Conservation (phyloP, 768 basidiomycete genomes). For the Lentinula detonsa region DNA sequence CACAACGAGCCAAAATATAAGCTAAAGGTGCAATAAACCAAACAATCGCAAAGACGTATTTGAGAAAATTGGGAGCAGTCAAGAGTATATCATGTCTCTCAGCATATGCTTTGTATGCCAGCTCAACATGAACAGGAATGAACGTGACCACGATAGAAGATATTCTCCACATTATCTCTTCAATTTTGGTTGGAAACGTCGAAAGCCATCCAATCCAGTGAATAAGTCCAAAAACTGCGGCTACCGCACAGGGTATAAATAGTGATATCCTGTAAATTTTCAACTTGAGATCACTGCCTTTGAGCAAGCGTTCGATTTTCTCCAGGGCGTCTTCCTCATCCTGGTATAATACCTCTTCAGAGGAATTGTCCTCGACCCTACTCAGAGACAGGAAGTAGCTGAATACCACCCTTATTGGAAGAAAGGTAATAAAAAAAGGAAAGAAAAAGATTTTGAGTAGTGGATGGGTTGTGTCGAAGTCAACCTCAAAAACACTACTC, state of each 20-base stretch:
- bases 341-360: background rate
- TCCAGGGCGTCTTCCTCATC: background rate
- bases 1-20: background rate
- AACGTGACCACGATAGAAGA: background rate
- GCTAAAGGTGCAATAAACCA: background rate
- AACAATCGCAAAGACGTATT: background rate
- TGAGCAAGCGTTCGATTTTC: background rate
- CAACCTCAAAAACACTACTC: background rate
- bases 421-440: background rate
- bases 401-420: background rate
- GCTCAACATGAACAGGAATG: background rate
- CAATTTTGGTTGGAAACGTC: background rate
- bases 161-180: background rate
- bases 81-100: background rate
- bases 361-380: background rate
- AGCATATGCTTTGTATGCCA: background rate
- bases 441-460: background rate
- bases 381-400: background rate
- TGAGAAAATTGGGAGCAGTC: background rate
- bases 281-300: background rate
- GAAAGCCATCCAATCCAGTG: background rate
- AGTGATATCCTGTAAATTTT: background rate
- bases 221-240: background rate
- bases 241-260: background rate
- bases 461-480: background rate